A percentile compares a stretch with the other conserved stretches of the same genome.
These are phyloP conservation scores for Trypanosoma avium DNA, from an alignment of 208 protist species.

Conservation along the genomic window DNA sequence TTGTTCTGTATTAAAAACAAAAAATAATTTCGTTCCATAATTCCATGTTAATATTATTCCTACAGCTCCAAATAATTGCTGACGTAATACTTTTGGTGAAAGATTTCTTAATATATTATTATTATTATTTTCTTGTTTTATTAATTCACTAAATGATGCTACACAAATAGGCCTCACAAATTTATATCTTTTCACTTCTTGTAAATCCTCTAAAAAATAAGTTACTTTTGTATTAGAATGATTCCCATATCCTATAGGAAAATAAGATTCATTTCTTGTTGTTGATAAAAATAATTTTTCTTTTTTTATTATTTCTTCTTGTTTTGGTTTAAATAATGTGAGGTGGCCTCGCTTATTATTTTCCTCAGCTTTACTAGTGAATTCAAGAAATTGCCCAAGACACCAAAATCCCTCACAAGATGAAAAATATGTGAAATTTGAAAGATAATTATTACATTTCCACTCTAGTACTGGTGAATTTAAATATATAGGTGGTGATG, in stretches of 20 bases:
- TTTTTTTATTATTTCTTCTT: neutral
- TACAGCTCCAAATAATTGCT: conserved; percentile 7
- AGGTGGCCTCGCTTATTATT: neutral
- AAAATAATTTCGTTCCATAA: conserved; percentile 5
- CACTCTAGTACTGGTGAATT: conserved; percentile 15
- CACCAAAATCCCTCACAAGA: neutral
- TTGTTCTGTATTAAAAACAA: conserved; percentile 8
- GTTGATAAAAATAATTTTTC: neutral
- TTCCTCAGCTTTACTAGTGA: neutral
- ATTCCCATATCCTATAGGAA: too few relatives aligned
- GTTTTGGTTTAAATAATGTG: neutral
- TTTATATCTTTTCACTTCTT: neutral
- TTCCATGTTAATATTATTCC: conserved; percentile 9
- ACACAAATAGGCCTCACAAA: neutral
- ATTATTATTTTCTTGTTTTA: neutral
- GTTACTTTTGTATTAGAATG: too few relatives aligned
- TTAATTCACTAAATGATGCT: neutral
- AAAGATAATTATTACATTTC: neutral
- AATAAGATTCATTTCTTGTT: neutral
- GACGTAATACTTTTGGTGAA: neutral
- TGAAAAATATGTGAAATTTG: neutral
- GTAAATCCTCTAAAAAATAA: neutral
- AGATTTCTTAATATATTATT: neutral
- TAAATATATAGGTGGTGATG: too few relatives aligned
- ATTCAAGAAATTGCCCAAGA: neutral